Conservation (phyloP, 495 filamentous ascomycete species). For the Podospora appendiculata region DNA sequence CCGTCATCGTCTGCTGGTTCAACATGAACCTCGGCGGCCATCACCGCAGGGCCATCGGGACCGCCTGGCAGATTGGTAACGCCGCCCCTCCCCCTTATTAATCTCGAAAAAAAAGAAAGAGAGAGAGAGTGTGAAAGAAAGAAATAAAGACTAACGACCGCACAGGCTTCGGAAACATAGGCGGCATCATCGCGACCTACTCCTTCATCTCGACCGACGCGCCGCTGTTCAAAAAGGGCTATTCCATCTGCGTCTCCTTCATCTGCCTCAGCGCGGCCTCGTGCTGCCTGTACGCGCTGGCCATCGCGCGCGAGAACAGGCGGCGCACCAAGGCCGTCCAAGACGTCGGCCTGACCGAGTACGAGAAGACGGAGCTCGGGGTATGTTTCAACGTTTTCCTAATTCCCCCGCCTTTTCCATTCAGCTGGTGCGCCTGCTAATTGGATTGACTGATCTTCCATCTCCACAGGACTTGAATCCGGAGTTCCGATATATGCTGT, state of each 20-base stretch:
- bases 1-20: conserved; percentile 86
- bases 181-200: conserved; percentile 86
- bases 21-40: conserved; percentile 89
- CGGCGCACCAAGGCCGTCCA: conserved; percentile 45
- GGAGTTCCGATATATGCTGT: conserved; percentile 50
- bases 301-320: conserved; percentile 57
- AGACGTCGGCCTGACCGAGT: conserved; percentile 55
- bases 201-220: conserved; percentile 67
- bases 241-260: conserved; percentile 71
- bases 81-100: neutral
- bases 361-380: conserved; percentile 66
- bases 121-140: neutral
- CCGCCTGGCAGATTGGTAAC: conserved; percentile 72
- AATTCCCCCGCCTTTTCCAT: neutral
- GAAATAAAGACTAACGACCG: neutral
- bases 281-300: conserved; percentile 53
- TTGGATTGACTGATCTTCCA: neutral
- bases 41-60: conserved; percentile 71
- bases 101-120: neutral
- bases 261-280: conserved; percentile 54
- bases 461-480: conserved; percentile 48
- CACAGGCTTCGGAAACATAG: conserved; percentile 77
- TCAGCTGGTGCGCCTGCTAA: neutral
- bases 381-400: conserved; percentile 11
- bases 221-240: conserved; percentile 64